phyloP scores from a whole-genome alignment of 495 filamentous ascomycete genomes.

The Emericellopsis terricola region DNA sequence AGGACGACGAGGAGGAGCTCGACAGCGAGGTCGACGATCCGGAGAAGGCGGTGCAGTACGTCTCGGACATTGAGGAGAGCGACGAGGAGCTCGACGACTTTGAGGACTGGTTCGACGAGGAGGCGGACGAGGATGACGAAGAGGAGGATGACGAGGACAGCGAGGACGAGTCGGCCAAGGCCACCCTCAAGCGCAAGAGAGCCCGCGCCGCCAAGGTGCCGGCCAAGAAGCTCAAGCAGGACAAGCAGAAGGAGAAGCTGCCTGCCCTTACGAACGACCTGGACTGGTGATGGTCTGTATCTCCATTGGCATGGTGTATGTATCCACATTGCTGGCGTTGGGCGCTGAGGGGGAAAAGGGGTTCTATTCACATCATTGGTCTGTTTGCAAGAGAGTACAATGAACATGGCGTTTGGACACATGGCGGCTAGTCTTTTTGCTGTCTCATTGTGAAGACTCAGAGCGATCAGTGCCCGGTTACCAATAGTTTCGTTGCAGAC shows the following conservation, averaged over 20 bases:
- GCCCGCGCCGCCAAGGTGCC: conserved; percentile 11
- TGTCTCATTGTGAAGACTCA: no score
- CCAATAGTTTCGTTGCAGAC: no score
- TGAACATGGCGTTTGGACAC: no score
- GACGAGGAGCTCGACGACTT: conserved; percentile 32
- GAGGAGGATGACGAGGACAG: conserved; percentile 28
- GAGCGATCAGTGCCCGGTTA: no score
- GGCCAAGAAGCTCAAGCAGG: conserved; percentile 26
- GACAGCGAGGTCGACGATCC: conserved; percentile 46
- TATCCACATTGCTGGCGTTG: background rate
- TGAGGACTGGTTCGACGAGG: conserved; percentile 33
- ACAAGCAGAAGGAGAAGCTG: conserved; percentile 41
- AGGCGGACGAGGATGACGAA: conserved; percentile 24
- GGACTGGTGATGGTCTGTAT: conserved; percentile 1
- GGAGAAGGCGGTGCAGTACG: conserved; percentile 49
- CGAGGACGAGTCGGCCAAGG: conserved; percentile 27
- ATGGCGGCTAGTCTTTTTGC: no score
- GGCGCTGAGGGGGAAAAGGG: no score
- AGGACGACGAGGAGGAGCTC: conserved; percentile 56
- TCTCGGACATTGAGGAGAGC: conserved; percentile 34
- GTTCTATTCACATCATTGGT: no score
- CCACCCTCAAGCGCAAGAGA: conserved; percentile 19
- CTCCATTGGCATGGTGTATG: background rate
- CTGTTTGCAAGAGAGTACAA: no score
- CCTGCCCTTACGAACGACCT: conserved; percentile 1